A percentile compares a stretch with the other conserved stretches of the same genome.
These are phyloP conservation scores for Trypanosoma avium DNA, from an alignment of 208 protist genomes.

Conservation along the genomic window DNA sequence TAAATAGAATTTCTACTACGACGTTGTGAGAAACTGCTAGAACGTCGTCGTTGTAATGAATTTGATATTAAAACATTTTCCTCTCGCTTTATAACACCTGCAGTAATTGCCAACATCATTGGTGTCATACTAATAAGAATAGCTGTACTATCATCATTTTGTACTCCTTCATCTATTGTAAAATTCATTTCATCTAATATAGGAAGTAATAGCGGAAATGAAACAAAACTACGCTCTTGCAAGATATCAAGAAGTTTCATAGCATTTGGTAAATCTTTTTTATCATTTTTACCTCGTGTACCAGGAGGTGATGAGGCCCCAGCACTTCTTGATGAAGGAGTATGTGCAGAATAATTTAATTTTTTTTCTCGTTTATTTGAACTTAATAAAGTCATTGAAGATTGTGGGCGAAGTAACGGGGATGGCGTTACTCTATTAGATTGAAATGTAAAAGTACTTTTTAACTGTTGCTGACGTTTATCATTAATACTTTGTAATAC, in stretches of 20 bases:
- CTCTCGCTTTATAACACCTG: conserved; percentile 19
- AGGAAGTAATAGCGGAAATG: conserved; percentile 28
- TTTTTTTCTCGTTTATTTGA: neutral
- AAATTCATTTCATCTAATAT: neutral
- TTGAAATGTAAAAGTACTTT: neutral
- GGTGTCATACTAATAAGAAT: conserved; percentile 72
- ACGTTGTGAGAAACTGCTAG: no score
- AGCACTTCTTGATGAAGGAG: neutral
- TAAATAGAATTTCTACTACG: neutral
- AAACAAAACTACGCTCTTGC: conserved; percentile 21
- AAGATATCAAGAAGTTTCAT: conserved; percentile 24
- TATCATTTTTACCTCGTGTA: neutral
- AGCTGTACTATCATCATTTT: conserved; percentile 29
- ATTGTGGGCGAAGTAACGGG: no score
- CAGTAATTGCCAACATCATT: conserved; percentile 56
- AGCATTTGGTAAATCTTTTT: conserved; percentile 9
- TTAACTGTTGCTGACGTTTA: conserved; percentile 18
- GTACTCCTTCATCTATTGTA: conserved; percentile 18
- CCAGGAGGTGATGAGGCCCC: neutral
- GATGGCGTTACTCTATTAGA: no score
- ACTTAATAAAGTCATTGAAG: no score
- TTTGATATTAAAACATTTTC: no score
- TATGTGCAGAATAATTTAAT: neutral
- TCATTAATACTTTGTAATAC: conserved; percentile 35
- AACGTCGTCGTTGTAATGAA: no score